These are phyloP conservation scores for Rhodotorula sp. DNA, from an alignment of 1,284 basidiomycete genomes.

Conservation along the genomic window DNA sequence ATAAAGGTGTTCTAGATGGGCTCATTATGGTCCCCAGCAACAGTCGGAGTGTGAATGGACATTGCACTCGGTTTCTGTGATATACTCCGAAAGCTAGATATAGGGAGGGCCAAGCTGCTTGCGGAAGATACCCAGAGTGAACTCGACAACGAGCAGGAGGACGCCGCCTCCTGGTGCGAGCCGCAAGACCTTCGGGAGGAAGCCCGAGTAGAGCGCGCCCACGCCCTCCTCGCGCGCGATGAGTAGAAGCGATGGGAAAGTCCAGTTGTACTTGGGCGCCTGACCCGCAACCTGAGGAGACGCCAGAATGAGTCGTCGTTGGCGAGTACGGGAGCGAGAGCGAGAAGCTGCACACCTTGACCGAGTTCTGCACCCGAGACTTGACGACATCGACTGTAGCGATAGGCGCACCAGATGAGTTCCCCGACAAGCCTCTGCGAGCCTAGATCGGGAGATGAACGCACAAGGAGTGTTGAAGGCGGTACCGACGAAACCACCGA, in stretches of 20 bases:
- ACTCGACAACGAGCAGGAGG: conserved; percentile 84
- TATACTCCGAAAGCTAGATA: too few relatives aligned
- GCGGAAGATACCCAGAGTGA: conserved; percentile 71
- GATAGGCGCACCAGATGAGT: conserved; percentile 58
- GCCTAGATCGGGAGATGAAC: conserved; percentile 19
- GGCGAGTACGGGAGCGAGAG: too few relatives aligned
- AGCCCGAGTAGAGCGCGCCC: conserved; percentile 90
- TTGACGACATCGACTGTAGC: conserved; percentile 80
- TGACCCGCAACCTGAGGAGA: conserved; percentile 59
- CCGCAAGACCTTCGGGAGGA: conserved; percentile 78
- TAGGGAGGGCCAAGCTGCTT: conserved; percentile 54
- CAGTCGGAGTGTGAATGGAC: too few relatives aligned
- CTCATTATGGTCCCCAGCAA: too few relatives aligned
- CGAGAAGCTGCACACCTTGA: not conserved
- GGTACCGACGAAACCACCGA: conserved; percentile 86
- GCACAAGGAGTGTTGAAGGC: conserved; percentile 55
- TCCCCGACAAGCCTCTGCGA: conserved; percentile 57
- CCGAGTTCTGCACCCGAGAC: conserved; percentile 79
- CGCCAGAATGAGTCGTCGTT: not conserved
- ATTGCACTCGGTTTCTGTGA: too few relatives aligned
- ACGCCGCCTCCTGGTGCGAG: conserved; percentile 94
- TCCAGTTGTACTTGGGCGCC: conserved; percentile 85
- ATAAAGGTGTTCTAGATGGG: too few relatives aligned
- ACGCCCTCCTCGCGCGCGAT: conserved; percentile 88
- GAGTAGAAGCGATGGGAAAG: conserved; percentile 67